phyloP scores from a whole-genome alignment of 2,329 filamentous ascomycete genomes.

The Colletotrichum paranaense region DNA sequence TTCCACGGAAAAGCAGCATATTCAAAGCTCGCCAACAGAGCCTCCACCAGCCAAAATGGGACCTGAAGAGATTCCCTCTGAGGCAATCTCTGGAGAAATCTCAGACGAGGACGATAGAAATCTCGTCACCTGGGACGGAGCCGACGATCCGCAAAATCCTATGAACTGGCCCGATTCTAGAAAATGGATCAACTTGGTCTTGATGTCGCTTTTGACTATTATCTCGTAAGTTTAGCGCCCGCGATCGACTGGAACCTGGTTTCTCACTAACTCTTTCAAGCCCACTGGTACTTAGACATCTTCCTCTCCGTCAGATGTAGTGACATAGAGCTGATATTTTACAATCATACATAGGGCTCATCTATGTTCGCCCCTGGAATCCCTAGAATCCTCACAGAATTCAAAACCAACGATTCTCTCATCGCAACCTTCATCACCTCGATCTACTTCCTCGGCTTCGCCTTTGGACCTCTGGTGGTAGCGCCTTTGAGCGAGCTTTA shows the following conservation, averaged over 20 bases:
- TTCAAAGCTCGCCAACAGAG: neutral
- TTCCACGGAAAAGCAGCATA: too few relatives aligned
- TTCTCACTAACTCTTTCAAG: too few relatives aligned
- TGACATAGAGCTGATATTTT: too few relatives aligned
- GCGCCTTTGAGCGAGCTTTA: conserved; percentile 56
- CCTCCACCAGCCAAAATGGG: neutral
- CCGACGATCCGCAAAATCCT: neutral
- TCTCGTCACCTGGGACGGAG: neutral
- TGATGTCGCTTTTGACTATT: too few relatives aligned
- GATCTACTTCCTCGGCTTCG: conserved; percentile 46
- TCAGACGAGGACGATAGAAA: neutral
- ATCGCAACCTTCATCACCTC: conserved; percentile 75
- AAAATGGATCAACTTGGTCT: neutral
- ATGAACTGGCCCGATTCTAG: neutral
- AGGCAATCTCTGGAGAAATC: neutral
- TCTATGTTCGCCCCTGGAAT: conserved; percentile 77
- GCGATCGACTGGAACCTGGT: too few relatives aligned
- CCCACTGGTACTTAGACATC: too few relatives aligned
- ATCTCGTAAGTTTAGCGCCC: too few relatives aligned
- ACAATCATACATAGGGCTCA: conserved; percentile 19
- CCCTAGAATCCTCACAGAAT: conserved; percentile 70
- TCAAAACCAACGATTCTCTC: conserved; percentile 60
- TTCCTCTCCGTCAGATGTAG: too few relatives aligned
- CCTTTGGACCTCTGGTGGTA: conserved; percentile 53
- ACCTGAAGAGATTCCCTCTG: neutral